Conservation (phyloP, 345 rosid species). For the Lumnitzera racemosa region DNA sequence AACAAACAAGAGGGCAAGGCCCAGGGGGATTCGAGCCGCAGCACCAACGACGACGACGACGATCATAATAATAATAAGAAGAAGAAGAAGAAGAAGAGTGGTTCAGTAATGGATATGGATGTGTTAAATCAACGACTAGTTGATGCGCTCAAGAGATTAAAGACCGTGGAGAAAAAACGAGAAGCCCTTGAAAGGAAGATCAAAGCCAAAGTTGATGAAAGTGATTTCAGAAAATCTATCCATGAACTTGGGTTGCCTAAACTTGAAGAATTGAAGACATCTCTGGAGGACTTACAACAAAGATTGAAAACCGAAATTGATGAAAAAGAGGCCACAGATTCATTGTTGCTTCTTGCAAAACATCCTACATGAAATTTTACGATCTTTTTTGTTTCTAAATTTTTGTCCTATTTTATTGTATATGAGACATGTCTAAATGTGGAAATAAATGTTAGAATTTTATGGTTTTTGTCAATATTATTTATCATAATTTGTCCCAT, state of each 20-base stretch:
- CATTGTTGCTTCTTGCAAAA: slow-evolving; percentile 21
- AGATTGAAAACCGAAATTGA: slow-evolving; percentile 16
- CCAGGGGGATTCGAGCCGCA: not conserved
- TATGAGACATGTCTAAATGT: too few relatives aligned
- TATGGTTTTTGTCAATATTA: too few relatives aligned
- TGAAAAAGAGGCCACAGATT: slow-evolving; percentile 30
- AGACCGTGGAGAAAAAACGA: slow-evolving; percentile 29
- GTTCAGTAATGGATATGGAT: not conserved
- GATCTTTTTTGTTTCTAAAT: not conserved
- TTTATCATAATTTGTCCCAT: too few relatives aligned
- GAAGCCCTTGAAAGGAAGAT: slow-evolving; percentile 18
- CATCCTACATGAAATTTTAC: not conserved
- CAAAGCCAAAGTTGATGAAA: slow-evolving; percentile 11
- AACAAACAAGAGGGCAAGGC: not conserved
- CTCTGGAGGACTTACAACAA: slow-evolving; percentile 18
- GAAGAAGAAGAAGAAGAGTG: not conserved
- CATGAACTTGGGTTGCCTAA: slow-evolving; percentile 14
- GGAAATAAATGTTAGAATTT: too few relatives aligned
- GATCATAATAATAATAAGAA: not conserved
- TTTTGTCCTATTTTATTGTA: too few relatives aligned
- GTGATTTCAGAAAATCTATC: slow-evolving; percentile 12
- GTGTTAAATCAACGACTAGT: slow-evolving; percentile 12
- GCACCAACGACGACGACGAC: too few relatives aligned
- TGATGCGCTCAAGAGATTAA: slow-evolving; percentile 15
- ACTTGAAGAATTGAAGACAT: slow-evolving; percentile 19